Conservation (phyloP, 768 basidiomycete species). For the Termitomyces heimii region DNA sequence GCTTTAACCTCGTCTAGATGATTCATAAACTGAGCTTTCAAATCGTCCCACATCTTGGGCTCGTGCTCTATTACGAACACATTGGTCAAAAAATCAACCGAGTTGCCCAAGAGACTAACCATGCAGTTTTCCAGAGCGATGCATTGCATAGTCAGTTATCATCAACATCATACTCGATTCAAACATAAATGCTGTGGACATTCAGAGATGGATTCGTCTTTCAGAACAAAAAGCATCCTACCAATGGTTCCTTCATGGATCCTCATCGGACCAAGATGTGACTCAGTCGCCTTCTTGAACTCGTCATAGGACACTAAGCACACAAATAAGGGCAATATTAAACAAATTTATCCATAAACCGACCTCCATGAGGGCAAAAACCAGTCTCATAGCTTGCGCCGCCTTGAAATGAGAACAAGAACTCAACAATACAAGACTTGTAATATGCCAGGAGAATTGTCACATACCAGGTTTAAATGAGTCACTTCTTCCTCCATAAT, state of each 20-base stretch:
- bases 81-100: background rate
- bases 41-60: conserved; percentile 61
- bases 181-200: conserved; percentile 50
- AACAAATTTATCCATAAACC: conserved; percentile 1
- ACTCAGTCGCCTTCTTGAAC: conserved; percentile 51
- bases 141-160: conserved; percentile 59
- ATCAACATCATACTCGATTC: conserved; percentile 59
- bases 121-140: conserved; percentile 52
- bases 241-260: conserved; percentile 50
- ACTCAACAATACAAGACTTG: background rate
- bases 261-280: conserved; percentile 43
- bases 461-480: conserved; percentile 52
- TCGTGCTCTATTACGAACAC: background rate
- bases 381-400: conserved; percentile 59
- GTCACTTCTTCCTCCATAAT: conserved; percentile 58
- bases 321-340: background rate
- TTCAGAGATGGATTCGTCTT: background rate
- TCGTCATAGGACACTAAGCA: conserved; percentile 50
- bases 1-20: conserved; percentile 51
- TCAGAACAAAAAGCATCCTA: conserved; percentile 16
- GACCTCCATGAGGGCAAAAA: conserved; percentile 61
- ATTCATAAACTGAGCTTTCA: conserved; percentile 52
- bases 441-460: too few relatives aligned
- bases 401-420: conserved; percentile 15
- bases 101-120: conserved; percentile 25